Conservation (phyloP, 2,329 filamentous ascomycete species). For the Talaromyces amestolkiae region DNA sequence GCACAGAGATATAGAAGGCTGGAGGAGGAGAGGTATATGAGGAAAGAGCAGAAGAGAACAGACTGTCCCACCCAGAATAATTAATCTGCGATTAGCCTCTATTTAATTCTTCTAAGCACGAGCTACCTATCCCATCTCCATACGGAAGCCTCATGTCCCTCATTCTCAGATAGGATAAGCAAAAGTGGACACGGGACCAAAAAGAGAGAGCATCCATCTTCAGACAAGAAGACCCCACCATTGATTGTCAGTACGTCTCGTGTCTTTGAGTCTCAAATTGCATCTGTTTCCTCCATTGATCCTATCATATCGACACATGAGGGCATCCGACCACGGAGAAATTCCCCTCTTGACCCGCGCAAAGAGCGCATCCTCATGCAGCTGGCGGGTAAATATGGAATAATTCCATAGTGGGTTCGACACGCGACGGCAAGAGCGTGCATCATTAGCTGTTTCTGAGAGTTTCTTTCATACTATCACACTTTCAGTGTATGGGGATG, state of each 20-base stretch:
- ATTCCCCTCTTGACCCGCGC: conserved; percentile 4
- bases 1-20: neutral
- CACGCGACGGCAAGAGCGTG: conserved; percentile 4
- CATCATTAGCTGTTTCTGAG: conserved; percentile 7
- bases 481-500: neutral
- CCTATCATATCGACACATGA: conserved; percentile 17
- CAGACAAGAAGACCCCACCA: conserved; percentile 1
- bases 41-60: conserved; percentile 1
- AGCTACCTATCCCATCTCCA: neutral
- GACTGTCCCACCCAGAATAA: neutral
- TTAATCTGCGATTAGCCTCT: conserved; percentile 4
- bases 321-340: conserved; percentile 6
- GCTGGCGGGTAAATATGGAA: conserved; percentile 1
- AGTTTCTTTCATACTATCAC: neutral
- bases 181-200: neutral
- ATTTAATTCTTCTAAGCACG: conserved; percentile 1
- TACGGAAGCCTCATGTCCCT: neutral
- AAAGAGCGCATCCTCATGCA: conserved; percentile 2
- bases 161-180: neutral
- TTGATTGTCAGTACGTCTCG: neutral
- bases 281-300: neutral
- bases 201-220: neutral
- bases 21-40: neutral
- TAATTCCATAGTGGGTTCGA: neutral
- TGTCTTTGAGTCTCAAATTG: neutral